phyloP scores from a whole-genome alignment of 345 rosid genomes.

The Dipteronia sinensis region DNA sequence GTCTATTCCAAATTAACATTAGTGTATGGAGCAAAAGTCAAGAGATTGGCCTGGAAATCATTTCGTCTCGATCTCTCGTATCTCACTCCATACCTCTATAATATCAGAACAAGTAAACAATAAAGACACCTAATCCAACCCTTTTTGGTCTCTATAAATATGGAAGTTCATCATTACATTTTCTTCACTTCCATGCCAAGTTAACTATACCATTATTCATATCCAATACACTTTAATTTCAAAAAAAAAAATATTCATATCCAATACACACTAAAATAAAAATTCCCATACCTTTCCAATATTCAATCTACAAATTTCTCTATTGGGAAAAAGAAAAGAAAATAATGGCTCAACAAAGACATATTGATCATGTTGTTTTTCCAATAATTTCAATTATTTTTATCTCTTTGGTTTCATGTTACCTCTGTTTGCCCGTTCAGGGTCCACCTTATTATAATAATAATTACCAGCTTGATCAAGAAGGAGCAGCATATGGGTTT shows the following conservation, averaged over 20 bases:
- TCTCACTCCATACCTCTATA: conserved; percentile 34
- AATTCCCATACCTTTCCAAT: background rate
- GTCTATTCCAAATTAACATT: background rate
- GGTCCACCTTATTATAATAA: conserved; percentile 18
- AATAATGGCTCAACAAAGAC: conserved; percentile 29
- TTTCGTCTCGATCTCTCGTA: conserved; percentile 41
- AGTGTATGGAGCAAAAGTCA: conserved; percentile 20
- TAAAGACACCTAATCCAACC: conserved; percentile 17
- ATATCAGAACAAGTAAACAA: background rate
- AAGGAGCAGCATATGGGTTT: conserved; percentile 20
- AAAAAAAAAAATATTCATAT: background rate
- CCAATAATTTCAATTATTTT: background rate
- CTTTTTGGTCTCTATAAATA: conserved; percentile 38
- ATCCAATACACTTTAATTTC: background rate
- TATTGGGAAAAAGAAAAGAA: conserved; percentile 11
- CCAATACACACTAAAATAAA: background rate
- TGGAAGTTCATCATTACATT: conserved; percentile 11
- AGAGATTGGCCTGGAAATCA: conserved; percentile 26
- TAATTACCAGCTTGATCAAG: conserved; percentile 15
- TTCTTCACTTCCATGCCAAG: conserved; percentile 19
- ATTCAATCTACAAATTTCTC: background rate
- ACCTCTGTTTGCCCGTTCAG: conserved; percentile 14
- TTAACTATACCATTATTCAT: background rate
- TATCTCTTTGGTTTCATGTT: conserved; percentile 7
- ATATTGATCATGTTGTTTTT: background rate